Evolutionary conservation across 805 yeast genomes (phyloP).

Genomic region (Maudiozyma serrabonitensis): DNA sequence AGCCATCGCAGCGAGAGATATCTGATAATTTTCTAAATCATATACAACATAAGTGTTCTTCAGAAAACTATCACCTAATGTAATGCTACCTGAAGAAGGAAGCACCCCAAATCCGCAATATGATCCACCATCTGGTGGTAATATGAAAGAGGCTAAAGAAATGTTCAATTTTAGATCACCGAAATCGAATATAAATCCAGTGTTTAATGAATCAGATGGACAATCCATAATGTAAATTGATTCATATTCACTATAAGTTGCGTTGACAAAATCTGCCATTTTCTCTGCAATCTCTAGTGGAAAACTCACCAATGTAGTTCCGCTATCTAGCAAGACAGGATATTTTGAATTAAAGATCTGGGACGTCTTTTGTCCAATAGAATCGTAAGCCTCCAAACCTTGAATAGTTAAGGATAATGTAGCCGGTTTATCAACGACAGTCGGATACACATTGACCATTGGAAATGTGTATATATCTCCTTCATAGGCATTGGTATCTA

Average conservation of each 20-base stretch:
- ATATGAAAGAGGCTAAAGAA: constrained; percentile 33
- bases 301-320: constrained; percentile 42
- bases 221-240: constrained; percentile 38
- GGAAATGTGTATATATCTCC: constrained; percentile 42
- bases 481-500: constrained; percentile 44
- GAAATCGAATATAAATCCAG: constrained; percentile 35
- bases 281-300: constrained; percentile 31
- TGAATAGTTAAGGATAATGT: constrained; percentile 42
- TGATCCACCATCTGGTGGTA: constrained; percentile 18
- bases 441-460: constrained; percentile 34
- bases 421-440: constrained; percentile 22
- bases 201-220: constrained; percentile 13
- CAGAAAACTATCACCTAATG: constrained; percentile 47
- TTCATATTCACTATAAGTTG: constrained; percentile 28
- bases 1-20: constrained; percentile 37
- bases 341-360: constrained; percentile 16
- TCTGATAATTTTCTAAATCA: constrained; percentile 38
- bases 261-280: constrained; percentile 26
- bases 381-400: constrained; percentile 26
- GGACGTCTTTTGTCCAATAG: constrained; percentile 7
- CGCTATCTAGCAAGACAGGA: constrained; percentile 46
- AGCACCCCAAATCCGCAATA: constrained; percentile 39
- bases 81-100: constrained; percentile 27
- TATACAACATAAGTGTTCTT: constrained; percentile 45
- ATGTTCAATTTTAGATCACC: constrained; percentile 48